Base-by-base conservation (phyloP, 257 asterid species). In the Craterostigma plantagineum region DNA sequence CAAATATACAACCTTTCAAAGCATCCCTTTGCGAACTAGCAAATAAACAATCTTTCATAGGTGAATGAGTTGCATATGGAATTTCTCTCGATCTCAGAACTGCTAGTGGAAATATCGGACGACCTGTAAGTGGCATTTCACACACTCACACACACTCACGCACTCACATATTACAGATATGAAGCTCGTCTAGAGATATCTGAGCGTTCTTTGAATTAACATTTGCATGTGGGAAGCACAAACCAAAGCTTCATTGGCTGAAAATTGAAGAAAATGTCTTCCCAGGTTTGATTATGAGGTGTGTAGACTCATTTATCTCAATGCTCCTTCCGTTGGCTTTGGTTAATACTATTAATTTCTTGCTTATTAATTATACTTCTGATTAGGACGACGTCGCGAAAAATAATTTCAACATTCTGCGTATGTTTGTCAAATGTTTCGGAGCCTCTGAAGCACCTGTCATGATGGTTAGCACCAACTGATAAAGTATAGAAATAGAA, bases 271-370 rank as follows among this genome's bases (percentile, higher is more conserved):
- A 23, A 51, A 33, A 48, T 64, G 49, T 50, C 56, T 55, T 54
- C 43, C 46, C 69, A 83, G 98, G 69, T 90, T 79, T 60, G 98
- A 83, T 58, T 83, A 90, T 43, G 98, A 90, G 92, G 98, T 75
- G 53, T 62, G 73, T 63, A 53, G 18, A 40, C 56, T 46, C 41
- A 10, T 30, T 45, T 34, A 27, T 40, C 27, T 38, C 33, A 23
- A 23, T 23, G 5, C n/a, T 35, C 14, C 35, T 12, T 18, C 42
- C 15, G 35, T 18, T 33, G 34, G 45, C 15, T 1, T 8, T 8
- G 4, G 40, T 36, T 12, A 9, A 36, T 4, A 36, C 12, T 8
- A 36, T 40, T 3, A 3, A 49, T 44, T 18, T 11, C 1, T 37
- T 42, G n/a, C n/a, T 40, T 38, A 2, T 33, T 38, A 11, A 10